Conservation (phyloP, 495 filamentous ascomycete species). For the Trypethelium eluteriae region DNA sequence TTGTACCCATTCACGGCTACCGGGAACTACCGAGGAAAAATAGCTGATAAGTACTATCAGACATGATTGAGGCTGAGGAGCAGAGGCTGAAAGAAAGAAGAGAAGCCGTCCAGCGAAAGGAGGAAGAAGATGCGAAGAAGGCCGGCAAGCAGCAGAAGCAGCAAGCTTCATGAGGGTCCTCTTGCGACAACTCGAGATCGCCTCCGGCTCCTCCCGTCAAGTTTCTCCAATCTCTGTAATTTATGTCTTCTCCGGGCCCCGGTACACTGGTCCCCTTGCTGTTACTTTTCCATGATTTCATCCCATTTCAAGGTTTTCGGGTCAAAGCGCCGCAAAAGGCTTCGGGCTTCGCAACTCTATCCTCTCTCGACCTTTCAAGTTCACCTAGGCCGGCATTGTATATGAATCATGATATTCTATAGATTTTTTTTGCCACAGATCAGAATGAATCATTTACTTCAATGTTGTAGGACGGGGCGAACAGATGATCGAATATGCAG, state of each 20-base stretch:
- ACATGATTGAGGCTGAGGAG: slow-evolving; percentile 41
- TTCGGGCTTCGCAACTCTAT: too few species aligned
- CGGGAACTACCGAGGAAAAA: neutral
- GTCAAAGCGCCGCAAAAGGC: too few species aligned
- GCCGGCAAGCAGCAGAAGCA: slow-evolving; percentile 18
- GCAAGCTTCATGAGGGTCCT: neutral
- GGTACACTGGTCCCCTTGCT: too few species aligned
- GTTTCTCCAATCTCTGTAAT: neutral
- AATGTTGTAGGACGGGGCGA: too few species aligned
- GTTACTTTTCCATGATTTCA: too few species aligned
- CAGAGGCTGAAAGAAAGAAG: slow-evolving; percentile 34
- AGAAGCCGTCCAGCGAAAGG: slow-evolving; percentile 25
- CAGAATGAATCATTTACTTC: too few species aligned
- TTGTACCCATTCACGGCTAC: neutral
- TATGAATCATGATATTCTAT: too few species aligned
- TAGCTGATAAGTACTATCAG: slow-evolving; percentile 20
- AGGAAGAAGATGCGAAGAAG: slow-evolving; percentile 26
- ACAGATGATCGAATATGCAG: too few species aligned
- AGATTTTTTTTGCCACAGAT: too few species aligned
- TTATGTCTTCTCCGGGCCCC: neutral
- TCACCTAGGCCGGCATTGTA: too few species aligned
- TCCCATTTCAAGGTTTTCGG: too few species aligned
- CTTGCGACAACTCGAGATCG: neutral
- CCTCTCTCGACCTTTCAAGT: too few species aligned
- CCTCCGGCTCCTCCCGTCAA: neutral